Evolutionary conservation across 768 basidiomycete species (phyloP).

Genomic region (Termitomyces eurrhizus): DNA sequence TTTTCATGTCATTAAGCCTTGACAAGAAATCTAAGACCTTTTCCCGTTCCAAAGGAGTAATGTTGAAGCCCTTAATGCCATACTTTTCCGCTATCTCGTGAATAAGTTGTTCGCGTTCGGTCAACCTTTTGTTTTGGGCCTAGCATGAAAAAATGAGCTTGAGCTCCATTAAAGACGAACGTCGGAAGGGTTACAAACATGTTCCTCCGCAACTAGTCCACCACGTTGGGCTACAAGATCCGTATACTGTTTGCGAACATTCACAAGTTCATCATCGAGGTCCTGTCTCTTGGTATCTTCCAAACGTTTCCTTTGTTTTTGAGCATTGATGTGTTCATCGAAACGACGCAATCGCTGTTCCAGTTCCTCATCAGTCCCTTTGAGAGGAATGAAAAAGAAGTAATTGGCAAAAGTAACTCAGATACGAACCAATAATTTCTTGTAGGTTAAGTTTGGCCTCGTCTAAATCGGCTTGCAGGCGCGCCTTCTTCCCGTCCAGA

Average conservation of each 20-base stretch:
- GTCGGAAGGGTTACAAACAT: slow-evolving; percentile 36
- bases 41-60: slow-evolving; percentile 64
- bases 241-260: slow-evolving; percentile 48
- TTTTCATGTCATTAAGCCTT: slow-evolving; percentile 58
- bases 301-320: slow-evolving; percentile 43
- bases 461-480: slow-evolving; percentile 56
- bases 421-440: slow-evolving; percentile 58
- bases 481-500: slow-evolving; percentile 57
- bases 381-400: slow-evolving; percentile 1
- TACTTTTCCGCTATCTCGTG: slow-evolving; percentile 64
- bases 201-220: slow-evolving; percentile 65
- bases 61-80: slow-evolving; percentile 70
- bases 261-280: slow-evolving; percentile 55
- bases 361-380: slow-evolving; percentile 76
- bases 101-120: slow-evolving; percentile 70
- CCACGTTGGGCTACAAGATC: slow-evolving; percentile 61
- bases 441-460: slow-evolving; percentile 61
- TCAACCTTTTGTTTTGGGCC: slow-evolving; percentile 70
- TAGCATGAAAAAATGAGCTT: slow-evolving; percentile 23
- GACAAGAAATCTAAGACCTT: slow-evolving; percentile 73
- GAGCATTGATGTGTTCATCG: slow-evolving; percentile 49
- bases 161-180: not conserved
- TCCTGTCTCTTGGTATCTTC: slow-evolving; percentile 55
- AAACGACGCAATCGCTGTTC: slow-evolving; percentile 52
- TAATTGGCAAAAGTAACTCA: not conserved